Percentiles rank a stretch among this genome's conserved stretches.
These are phyloP conservation scores for Globisporangium cylindrosporum DNA, from an alignment of 352 stramenopile genomes.

Conservation along the genomic window DNA sequence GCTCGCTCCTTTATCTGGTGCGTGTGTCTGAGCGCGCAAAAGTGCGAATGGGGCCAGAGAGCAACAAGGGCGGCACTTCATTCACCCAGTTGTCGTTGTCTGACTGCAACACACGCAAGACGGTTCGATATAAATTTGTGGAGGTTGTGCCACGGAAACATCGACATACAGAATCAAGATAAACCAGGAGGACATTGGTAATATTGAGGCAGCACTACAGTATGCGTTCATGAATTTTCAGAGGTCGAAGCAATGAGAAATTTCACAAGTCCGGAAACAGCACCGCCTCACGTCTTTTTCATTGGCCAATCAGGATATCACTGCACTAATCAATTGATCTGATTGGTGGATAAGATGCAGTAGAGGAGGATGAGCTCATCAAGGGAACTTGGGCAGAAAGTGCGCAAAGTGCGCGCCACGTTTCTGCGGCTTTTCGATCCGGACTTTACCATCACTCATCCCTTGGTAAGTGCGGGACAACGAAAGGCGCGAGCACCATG, in stretches of 20 bases:
- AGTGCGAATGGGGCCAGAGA: conserved; percentile 1
- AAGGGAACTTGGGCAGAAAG: background rate
- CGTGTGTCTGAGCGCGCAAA: background rate
- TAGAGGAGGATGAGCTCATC: background rate
- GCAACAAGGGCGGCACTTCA: background rate
- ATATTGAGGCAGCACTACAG: background rate
- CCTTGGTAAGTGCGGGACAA: background rate
- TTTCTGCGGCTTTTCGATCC: background rate
- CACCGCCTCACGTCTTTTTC: background rate
- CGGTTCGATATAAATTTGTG: background rate
- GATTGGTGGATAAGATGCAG: background rate
- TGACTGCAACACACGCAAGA: background rate
- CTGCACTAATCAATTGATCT: no score
- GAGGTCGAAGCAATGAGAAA: background rate
- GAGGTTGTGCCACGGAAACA: background rate
- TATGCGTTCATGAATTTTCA: background rate
- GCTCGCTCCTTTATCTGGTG: background rate
- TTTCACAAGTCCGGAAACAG: background rate
- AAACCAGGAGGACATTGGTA: background rate
- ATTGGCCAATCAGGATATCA: background rate
- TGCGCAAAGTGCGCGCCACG: background rate
- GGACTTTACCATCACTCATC: background rate
- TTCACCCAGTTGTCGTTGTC: background rate
- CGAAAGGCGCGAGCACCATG: background rate
- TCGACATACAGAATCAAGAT: background rate